A percentile compares a stretch with the other conserved stretches of the same genome.
These are phyloP conservation scores for Neonectria faginata DNA, from an alignment of 2,329 filamentous ascomycete species.

Conservation along the genomic window DNA sequence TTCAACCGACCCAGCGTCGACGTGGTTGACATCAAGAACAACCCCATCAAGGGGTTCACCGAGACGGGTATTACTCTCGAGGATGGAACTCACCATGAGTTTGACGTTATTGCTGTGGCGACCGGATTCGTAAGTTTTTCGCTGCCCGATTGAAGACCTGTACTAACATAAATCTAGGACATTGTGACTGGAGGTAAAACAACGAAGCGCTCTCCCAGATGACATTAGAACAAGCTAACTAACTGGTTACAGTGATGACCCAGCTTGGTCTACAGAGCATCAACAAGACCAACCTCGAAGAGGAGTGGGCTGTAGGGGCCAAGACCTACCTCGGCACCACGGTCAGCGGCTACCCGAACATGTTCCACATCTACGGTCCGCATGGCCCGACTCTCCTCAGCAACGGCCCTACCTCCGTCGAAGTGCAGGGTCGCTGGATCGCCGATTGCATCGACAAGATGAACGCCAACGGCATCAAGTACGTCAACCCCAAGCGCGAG, in stretches of 20 bases:
- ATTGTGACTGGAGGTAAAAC: slow-evolving; percentile 51
- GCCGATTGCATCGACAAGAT: slow-evolving; percentile 63
- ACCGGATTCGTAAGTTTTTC: slow-evolving; percentile 57
- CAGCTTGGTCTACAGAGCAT: slow-evolving; percentile 59
- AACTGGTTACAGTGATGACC: slow-evolving; percentile 52
- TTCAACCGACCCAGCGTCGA: slow-evolving; percentile 59
- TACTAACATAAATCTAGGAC: slow-evolving; percentile 41
- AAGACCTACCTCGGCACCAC: slow-evolving; percentile 60
- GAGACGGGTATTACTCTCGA: slow-evolving; percentile 55
- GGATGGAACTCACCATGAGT: slow-evolving; percentile 56
- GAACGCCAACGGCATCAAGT: slow-evolving; percentile 57
- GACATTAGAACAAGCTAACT: slow-evolving; percentile 8
- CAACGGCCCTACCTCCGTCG: slow-evolving; percentile 67
- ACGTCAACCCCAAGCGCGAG: slow-evolving; percentile 61
- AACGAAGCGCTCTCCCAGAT: background rate
- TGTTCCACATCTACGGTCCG: slow-evolving; percentile 66
- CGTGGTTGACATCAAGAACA: slow-evolving; percentile 56
- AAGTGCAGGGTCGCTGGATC: slow-evolving; percentile 69
- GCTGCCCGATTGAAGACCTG: accelerated
- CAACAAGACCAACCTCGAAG: slow-evolving; percentile 51
- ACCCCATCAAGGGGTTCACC: slow-evolving; percentile 55
- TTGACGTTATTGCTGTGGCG: slow-evolving; percentile 59
- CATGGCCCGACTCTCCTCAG: slow-evolving; percentile 67
- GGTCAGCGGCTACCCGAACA: slow-evolving; percentile 60
- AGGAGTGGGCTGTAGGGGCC: slow-evolving; percentile 57